Evolutionary conservation across 352 stramenopile genomes (phyloP).

Genomic region (Globisporangium cystogenes): DNA sequence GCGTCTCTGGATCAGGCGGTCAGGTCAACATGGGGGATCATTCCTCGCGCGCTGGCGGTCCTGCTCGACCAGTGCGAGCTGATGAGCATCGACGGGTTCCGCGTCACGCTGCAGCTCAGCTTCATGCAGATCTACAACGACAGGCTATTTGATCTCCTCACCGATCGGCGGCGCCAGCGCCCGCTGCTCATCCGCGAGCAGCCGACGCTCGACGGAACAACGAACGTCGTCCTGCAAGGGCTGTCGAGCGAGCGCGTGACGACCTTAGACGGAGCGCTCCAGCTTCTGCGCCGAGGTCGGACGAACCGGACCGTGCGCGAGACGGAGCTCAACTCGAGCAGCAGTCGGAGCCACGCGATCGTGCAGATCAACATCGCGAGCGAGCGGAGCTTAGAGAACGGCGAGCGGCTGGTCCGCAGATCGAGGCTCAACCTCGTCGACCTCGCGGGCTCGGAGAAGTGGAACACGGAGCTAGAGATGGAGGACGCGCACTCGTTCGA

Average conservation of each 20-base stretch:
- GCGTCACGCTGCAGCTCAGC: constrained; percentile 61
- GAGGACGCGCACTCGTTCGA: constrained; percentile 67
- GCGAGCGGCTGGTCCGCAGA: constrained; percentile 31
- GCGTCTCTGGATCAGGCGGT: neutral
- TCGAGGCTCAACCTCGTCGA: constrained; percentile 77
- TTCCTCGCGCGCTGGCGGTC: constrained; percentile 70
- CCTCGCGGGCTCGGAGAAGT: constrained; percentile 77
- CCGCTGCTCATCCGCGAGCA: constrained; percentile 70
- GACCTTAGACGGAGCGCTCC: constrained; percentile 39
- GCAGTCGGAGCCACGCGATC: constrained; percentile 89
- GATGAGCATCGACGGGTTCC: constrained; percentile 10
- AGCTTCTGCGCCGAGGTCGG: constrained; percentile 42
- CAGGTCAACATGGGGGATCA: constrained; percentile 58
- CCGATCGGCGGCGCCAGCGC: constrained; percentile 53
- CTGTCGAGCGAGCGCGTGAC: constrained; percentile 43
- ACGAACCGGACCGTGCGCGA: constrained; percentile 65
- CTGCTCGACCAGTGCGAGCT: constrained; percentile 33
- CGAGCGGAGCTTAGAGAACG: constrained; percentile 20
- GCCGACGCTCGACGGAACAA: constrained; percentile 39
- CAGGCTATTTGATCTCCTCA: constrained; percentile 88
- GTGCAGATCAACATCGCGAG: constrained; percentile 81
- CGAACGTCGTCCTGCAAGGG: constrained; percentile 52
- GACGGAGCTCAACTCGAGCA: constrained; percentile 85
- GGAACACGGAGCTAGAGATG: constrained; percentile 75
- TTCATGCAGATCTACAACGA: constrained; percentile 96